Base-by-base conservation (phyloP, 2,329 filamentous ascomycete genomes). In the Sclerotinia borealis region DNA sequence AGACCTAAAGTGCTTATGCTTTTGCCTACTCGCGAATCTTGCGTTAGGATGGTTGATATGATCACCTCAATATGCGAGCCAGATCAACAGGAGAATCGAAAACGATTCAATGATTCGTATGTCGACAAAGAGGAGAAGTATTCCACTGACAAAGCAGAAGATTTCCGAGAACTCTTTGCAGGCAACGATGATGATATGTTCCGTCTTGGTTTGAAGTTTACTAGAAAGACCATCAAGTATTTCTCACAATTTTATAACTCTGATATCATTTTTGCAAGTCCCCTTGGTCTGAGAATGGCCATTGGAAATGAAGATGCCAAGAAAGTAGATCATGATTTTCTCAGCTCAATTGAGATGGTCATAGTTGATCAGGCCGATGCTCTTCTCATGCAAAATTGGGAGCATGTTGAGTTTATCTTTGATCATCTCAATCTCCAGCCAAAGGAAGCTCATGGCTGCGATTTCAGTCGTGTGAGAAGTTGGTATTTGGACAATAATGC, bases 101-200 rank as follows among this genome's bases (percentile, higher is more conserved):
- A 96, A 75, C 86, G 95, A 0, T 98, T 99, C 72, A 83, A 93
- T 43, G 93, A 97, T 63, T 85, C 85, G 1, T 99, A 93, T 76
- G 81, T 87, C 8, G 84, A 88, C 34, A 83, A 85, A 45, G 84
- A 90, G 27, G 83, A 87, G 64, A 85, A 84, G 45, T 88, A 92
- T 69, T 85, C 87, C 31, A 79, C 84, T 10, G 86, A 90, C 72
- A 91, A 92, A 72, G 89, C 95, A 0, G 88, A 88, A 3, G 95
- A 98, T 75, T 98, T 96, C 77, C 82, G 84, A 29, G 90, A 96
- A 63, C 82, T 98, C 0, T 99, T 99, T 72, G 88, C 88, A 66
- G 95, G 95, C 64, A 98, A 97, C 74, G 92, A 96, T 74, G 95
- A 98, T 74, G 95, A 99, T 77, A 95, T 96, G 84, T 99, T 98